These are phyloP conservation scores for Backusella circina DNA, from an alignment of 192 early-diverging fungal species.

Conservation along the genomic window DNA sequence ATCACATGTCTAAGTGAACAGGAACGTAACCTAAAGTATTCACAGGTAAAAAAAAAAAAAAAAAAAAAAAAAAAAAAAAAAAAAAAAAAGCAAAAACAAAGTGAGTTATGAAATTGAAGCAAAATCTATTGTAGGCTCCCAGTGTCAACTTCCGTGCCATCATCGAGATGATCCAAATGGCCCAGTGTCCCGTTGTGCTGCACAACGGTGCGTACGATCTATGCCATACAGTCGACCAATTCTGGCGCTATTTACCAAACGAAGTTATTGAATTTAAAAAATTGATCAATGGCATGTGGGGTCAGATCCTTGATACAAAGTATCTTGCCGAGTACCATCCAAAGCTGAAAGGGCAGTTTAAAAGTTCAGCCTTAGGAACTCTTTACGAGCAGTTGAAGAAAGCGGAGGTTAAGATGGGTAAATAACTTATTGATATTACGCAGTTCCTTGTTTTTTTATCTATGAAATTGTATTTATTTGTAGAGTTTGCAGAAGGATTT, in stretches of 20 bases:
- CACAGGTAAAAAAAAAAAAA: background rate
- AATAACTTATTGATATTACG: background rate
- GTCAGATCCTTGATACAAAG: slow-evolving; percentile 79
- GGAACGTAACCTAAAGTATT: slow-evolving; percentile 30
- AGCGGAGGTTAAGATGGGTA: slow-evolving; percentile 49
- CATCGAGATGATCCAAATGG: slow-evolving; percentile 69
- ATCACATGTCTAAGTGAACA: slow-evolving; percentile 41
- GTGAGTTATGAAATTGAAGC: too few species aligned
- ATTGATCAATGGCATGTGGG: slow-evolving; percentile 51
- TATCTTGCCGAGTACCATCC: slow-evolving; percentile 53
- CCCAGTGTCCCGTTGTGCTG: slow-evolving; percentile 76
- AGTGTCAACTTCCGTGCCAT: slow-evolving; percentile 64
- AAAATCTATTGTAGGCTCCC: slow-evolving; percentile 11
- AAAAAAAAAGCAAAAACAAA: background rate
- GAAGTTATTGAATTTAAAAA: slow-evolving; percentile 71
- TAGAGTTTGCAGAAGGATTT: slow-evolving; percentile 51
- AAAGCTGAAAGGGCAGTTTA: slow-evolving; percentile 37
- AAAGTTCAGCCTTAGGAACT: slow-evolving; percentile 10
- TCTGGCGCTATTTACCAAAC: slow-evolving; percentile 66
- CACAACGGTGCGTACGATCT: slow-evolving; percentile 91
- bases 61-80: too few species aligned
- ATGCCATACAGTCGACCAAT: slow-evolving; percentile 76
- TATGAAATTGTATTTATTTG: background rate
- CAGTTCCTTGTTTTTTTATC: background rate
- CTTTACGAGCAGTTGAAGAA: slow-evolving; percentile 13